These are phyloP conservation scores for Sinapis alba DNA, from an alignment of 441 rosid genomes.

Conservation along the genomic window DNA sequence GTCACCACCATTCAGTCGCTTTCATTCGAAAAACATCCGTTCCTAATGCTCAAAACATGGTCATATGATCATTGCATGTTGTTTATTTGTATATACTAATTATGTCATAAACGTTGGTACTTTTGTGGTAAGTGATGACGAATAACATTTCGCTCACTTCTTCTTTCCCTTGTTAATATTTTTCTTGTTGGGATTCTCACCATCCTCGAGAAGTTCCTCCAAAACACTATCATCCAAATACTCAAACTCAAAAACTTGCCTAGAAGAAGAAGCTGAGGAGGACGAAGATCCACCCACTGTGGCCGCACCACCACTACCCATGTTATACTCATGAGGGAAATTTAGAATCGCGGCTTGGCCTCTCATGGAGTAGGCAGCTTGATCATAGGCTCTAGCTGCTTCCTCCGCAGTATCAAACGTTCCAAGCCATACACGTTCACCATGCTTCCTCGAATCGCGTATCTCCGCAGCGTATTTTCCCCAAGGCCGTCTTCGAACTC, in stretches of 20 bases:
- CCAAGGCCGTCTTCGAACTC: slow-evolving; percentile 66
- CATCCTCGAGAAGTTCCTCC: slow-evolving; percentile 66
- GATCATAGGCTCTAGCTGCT: slow-evolving; percentile 74
- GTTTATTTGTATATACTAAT: slow-evolving; percentile 3
- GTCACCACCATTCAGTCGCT: background rate
- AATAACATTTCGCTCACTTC: slow-evolving; percentile 24
- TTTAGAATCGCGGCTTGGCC: slow-evolving; percentile 65
- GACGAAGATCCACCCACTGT: slow-evolving; percentile 40
- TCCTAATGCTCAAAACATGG: slow-evolving; percentile 1
- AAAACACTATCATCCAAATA: slow-evolving; percentile 61
- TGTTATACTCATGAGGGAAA: slow-evolving; percentile 61
- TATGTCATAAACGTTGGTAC: background rate
- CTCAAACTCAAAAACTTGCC: slow-evolving; percentile 66
- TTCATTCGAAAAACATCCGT: background rate
- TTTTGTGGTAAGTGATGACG: background rate
- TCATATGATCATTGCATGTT: slow-evolving; percentile 5
- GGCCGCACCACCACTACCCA: slow-evolving; percentile 24
- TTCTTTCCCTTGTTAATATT: slow-evolving; percentile 23
- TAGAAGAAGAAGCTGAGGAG: slow-evolving; percentile 39
- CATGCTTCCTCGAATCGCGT: slow-evolving; percentile 54
- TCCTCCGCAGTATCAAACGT: slow-evolving; percentile 76
- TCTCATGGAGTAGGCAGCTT: slow-evolving; percentile 70
- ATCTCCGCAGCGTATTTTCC: slow-evolving; percentile 75
- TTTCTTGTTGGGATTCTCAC: slow-evolving; percentile 42
- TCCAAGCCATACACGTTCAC: slow-evolving; percentile 71